Conservation (phyloP, 2,329 filamentous ascomycete species). For the Magnaporthales sp. region DNA sequence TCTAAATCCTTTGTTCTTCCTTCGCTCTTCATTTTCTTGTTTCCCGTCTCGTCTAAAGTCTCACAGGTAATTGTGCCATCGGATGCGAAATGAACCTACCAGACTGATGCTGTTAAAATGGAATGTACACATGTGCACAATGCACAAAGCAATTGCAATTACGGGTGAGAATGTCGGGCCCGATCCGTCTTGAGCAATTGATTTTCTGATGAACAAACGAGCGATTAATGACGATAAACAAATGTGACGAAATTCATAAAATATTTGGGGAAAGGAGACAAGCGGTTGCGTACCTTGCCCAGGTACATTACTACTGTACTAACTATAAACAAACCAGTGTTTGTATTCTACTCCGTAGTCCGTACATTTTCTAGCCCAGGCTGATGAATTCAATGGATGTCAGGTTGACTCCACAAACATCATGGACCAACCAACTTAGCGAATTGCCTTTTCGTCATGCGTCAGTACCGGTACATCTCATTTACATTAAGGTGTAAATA, state of each 20-base stretch:
- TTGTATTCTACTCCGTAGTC: no score
- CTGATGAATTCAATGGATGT: no score
- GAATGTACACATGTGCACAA: not conserved
- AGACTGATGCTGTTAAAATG: not conserved
- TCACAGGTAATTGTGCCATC: not conserved
- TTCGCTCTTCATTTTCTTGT: not conserved
- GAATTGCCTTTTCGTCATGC: not conserved
- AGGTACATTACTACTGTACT: not conserved
- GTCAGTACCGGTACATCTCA: not conserved
- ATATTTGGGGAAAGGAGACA: not conserved
- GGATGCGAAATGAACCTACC: not conserved
- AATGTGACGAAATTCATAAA: not conserved
- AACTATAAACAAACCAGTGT: no score
- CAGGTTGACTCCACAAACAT: not conserved
- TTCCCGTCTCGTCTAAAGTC: not conserved
- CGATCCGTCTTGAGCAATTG: not conserved
- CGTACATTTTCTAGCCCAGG: not conserved
- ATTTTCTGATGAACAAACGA: not conserved
- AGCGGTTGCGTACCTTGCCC: not conserved
- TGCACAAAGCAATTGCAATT: not conserved
- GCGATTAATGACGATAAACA: not conserved
- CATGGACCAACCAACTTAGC: not conserved
- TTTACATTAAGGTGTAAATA: not conserved
- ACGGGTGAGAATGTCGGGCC: not conserved
- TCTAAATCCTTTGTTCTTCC: not conserved